Percentiles rank a stretch among this genome's conserved stretches.
phyloP scores from a whole-genome alignment of 2,329 filamentous ascomycete genomes.

The Didymellaceae sp. region DNA sequence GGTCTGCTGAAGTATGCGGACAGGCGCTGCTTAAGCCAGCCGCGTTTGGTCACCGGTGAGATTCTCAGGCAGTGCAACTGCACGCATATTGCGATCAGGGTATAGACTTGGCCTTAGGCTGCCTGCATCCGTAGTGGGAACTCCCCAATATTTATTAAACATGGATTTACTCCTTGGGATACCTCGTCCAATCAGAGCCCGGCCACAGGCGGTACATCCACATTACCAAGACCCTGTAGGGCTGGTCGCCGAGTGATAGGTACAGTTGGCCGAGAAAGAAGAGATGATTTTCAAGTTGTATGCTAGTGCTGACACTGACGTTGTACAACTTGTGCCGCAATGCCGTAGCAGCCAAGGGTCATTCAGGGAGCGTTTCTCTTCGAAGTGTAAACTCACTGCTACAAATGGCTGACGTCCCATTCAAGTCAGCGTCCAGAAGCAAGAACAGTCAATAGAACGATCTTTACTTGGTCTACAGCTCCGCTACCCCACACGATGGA shows the following conservation, averaged over 20 bases:
- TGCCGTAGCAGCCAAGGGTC: background rate
- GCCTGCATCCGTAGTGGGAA: background rate
- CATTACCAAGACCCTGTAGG: background rate
- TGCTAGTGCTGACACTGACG: background rate
- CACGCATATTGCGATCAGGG: background rate
- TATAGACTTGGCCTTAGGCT: background rate
- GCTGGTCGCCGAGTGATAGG: background rate
- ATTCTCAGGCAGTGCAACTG: background rate
- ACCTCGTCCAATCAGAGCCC: background rate
- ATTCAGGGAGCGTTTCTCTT: background rate
- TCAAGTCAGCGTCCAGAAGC: too few relatives aligned
- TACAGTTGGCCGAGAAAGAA: background rate
- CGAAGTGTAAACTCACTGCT: too few relatives aligned
- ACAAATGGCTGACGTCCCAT: too few relatives aligned
- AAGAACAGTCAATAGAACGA: too few relatives aligned
- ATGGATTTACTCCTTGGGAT: background rate
- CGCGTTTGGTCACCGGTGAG: background rate
- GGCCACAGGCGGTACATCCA: background rate
- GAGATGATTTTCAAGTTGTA: background rate
- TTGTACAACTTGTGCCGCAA: background rate
- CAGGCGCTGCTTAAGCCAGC: background rate
- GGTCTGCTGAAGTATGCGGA: background rate
- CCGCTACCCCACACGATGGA: background rate
- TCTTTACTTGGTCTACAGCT: too few relatives aligned
- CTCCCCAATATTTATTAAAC: background rate